Evolutionary conservation across 2,329 filamentous ascomycete species (phyloP), one percentile per base, ranked within the genome.

Genomic region (Fusarium bactridioides): DNA sequence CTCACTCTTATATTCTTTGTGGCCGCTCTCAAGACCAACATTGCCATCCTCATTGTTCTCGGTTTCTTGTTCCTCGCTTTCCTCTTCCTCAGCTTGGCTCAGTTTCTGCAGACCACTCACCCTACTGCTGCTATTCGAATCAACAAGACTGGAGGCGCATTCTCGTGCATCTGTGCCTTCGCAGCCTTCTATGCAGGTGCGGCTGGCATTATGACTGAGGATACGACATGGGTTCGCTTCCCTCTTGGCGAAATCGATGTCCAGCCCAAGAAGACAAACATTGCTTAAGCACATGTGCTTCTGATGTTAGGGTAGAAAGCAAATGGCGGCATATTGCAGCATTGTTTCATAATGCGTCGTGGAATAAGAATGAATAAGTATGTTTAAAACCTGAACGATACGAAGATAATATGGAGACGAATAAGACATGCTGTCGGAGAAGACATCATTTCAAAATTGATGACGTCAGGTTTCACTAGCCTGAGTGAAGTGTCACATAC

Each of bases 51-150:
- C 74, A 70, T 81, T 53, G 85, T 90, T 7, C 88, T 91, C 78
- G 86, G 87, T 76, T 88, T 87, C 18, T 85, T 92, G 21, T 84
- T 86, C 54, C 67, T 91, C 31, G 86, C 87, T 4, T 91, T 90
- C 77, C 80, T 91, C 37, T 80, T 91, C 64, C 85, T 92, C 10
- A 87, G 86, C 58, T 81, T 92, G 48, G 86, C 85, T 4, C 86
- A 91, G 77, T 86, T 90, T 59, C 74, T 85, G 56, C 75, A 77
- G n/a, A 80, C 82, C 3, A 78, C 79, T 44, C 80, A 83, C 56
- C 70, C 74, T 1, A 78, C 73, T 2, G 79, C 76, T 3, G 85
- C 86, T 6, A 77, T 87, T 38, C 69, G 77, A 1, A 69, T 85
- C 64, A 88, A 89, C 77, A 81, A 81, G 51, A 75, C 79, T 0